phyloP scores from a whole-genome alignment of 257 asterid genomes.

The Penstemon eatonii region DNA sequence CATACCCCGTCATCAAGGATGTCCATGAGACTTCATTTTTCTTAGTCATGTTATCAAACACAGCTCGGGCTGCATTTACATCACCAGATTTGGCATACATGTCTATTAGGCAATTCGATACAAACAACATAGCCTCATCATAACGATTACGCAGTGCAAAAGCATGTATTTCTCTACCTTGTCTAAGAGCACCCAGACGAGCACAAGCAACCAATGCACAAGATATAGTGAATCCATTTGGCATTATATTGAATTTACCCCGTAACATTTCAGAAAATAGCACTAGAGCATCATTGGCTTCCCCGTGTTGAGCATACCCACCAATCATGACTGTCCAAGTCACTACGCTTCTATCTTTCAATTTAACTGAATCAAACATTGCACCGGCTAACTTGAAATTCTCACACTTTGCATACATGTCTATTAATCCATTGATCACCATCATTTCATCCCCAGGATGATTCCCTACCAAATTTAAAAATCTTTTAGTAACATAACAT shows the following conservation, averaged over 20 bases:
- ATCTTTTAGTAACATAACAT: slow-evolving; percentile 48
- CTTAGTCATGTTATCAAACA: slow-evolving; percentile 58
- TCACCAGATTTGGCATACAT: slow-evolving; percentile 92
- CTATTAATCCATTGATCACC: slow-evolving; percentile 78
- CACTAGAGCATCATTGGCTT: slow-evolving; percentile 8
- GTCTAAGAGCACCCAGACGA: slow-evolving; percentile 64
- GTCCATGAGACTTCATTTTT: slow-evolving; percentile 84
- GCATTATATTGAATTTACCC: slow-evolving; percentile 43
- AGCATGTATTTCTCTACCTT: slow-evolving; percentile 75
- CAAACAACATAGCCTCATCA: slow-evolving; percentile 61
- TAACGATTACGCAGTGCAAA: slow-evolving; percentile 58
- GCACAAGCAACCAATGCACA: slow-evolving; percentile 84
- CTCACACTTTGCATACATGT: slow-evolving; percentile 85
- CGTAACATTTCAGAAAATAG: slow-evolving; percentile 43
- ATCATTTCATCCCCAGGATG: slow-evolving; percentile 74
- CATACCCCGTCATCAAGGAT: slow-evolving; percentile 85
- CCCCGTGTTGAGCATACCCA: slow-evolving; percentile 86
- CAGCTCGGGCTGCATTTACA: slow-evolving; percentile 66
- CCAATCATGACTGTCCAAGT: slow-evolving; percentile 95
- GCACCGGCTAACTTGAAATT: slow-evolving; percentile 46
- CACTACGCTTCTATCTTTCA: slow-evolving; percentile 63
- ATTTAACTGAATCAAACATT: slow-evolving; percentile 56
- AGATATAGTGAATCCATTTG: slow-evolving; percentile 77
- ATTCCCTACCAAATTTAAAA: slow-evolving; percentile 45
- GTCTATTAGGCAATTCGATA: slow-evolving; percentile 82